phyloP scores from a whole-genome alignment of 208 protist species.

The Acanthamoeba castellanii region DNA sequence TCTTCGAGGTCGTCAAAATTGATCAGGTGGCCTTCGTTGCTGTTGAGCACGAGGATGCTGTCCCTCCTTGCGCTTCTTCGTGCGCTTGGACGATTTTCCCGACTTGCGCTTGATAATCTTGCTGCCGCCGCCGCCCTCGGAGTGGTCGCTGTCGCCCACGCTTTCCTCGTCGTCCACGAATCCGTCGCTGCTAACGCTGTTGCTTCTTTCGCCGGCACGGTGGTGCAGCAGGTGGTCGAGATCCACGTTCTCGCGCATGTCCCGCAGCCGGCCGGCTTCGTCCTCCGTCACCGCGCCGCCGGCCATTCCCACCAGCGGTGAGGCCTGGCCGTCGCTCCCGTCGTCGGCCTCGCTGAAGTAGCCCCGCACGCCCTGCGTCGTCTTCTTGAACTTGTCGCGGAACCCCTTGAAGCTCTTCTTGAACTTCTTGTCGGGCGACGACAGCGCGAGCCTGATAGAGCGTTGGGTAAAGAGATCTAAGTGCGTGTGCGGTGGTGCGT shows the following conservation, averaged over 20 bases:
- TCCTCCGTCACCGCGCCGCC: background rate
- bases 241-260: background rate
- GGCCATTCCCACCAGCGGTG: background rate
- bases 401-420: slow-evolving; percentile 27
- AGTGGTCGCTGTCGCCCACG: background rate
- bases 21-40: background rate
- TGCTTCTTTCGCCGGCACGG: background rate
- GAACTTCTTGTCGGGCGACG: background rate
- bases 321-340: background rate
- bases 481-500: too few relatives aligned
- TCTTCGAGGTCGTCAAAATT: background rate
- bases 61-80: background rate
- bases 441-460: background rate
- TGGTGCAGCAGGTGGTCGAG: background rate
- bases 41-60: background rate
- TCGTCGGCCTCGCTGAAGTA: slow-evolving; percentile 19
- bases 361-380: slow-evolving; percentile 9
- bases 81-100: background rate
- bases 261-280: background rate
- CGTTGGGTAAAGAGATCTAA: background rate
- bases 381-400: slow-evolving; percentile 16
- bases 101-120: background rate
- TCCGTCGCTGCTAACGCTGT: background rate
- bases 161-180: background rate
- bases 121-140: background rate